Evolutionary conservation across 176 grass and related monocot genomes (phyloP), one percentile per base, ranked within the genome.

Genomic region (Phyllostachys edulis): DNA sequence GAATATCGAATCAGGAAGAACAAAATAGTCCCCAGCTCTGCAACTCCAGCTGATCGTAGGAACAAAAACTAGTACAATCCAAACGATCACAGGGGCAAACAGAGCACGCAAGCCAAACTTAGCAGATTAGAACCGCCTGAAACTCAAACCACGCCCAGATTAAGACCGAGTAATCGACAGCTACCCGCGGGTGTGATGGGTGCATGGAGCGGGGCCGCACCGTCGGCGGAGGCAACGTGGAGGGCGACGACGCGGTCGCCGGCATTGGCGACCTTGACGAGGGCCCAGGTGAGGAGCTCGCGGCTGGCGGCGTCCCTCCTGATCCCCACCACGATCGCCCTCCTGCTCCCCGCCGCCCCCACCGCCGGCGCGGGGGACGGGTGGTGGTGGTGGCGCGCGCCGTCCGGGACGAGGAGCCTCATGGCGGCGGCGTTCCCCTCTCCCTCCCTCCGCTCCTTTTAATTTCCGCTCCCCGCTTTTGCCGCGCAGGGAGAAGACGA

Each of bases 231-330:
- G 83, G 32, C 32, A 34, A 98, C 90, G 87, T 99, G 96, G 83
- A 99, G 59, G 7, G 93, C 96, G 89, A 93, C 69, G 90, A 99
- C 88, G 63, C 85, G 91, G 89, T 96, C 96, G 50, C 96, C 96
- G 77, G 89, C 79, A 51, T 69, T 73, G 52, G 96, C 96, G 81
- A 96, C 85, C 90, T 99, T 99, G 66, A 99, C 96, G 86, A 99
- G 96, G 57, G 96, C 91, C 91, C 93, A 99, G 26, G 96, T 99
- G 63, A 99, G 96, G 40, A 99, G 86, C 81, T 99, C 96, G n/a
- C 88, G 88, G 83, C 96, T 96, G 49, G 84, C 85, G n/a, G 85
- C 87, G 74, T 99, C 93, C 54, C 92, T 80, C 70, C 90, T 93
- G 61, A 99, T 89, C 75, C 96, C 96, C 4, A 99, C 93, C 49